phyloP scores from a whole-genome alignment of 192 early-diverging fungal genomes.

The Coemansia sp. region DNA sequence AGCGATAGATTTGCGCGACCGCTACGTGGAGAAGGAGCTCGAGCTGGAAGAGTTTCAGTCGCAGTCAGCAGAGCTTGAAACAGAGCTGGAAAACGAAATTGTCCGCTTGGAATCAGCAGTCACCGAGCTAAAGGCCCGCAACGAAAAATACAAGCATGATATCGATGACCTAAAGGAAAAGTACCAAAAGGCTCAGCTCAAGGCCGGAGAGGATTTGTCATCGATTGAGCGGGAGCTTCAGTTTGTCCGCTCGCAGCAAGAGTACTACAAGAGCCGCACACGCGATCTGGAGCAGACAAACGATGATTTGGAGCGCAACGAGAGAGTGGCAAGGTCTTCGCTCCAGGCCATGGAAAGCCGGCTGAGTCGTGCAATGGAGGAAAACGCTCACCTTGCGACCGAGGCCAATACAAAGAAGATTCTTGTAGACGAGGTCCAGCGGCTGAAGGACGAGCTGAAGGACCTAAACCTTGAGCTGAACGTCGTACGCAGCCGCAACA shows the following conservation, averaged over 20 bases:
- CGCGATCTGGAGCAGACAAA: slow-evolving; percentile 76
- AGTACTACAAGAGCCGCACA: slow-evolving; percentile 69
- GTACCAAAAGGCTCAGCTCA: slow-evolving; percentile 65
- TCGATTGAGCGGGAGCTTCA: slow-evolving; percentile 78
- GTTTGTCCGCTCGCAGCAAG: slow-evolving; percentile 65
- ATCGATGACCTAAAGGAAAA: slow-evolving; percentile 75
- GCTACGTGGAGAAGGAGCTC: slow-evolving; percentile 57
- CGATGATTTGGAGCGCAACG: slow-evolving; percentile 73
- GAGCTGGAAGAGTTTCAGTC: slow-evolving; percentile 66
- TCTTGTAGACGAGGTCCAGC: slow-evolving; percentile 70
- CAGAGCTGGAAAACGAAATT: slow-evolving; percentile 72
- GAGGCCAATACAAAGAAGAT: slow-evolving; percentile 69
- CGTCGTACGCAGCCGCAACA: slow-evolving; percentile 49
- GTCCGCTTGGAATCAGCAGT: slow-evolving; percentile 66
- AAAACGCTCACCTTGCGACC: slow-evolving; percentile 63
- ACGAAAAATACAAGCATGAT: slow-evolving; percentile 66
- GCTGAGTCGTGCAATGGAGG: slow-evolving; percentile 70
- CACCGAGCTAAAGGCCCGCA: slow-evolving; percentile 62
- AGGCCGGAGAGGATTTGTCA: slow-evolving; percentile 62
- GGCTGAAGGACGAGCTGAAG: slow-evolving; percentile 74
- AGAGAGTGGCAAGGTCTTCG: slow-evolving; percentile 67
- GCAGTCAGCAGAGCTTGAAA: slow-evolving; percentile 68
- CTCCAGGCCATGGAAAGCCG: slow-evolving; percentile 69
- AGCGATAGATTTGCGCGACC: slow-evolving; percentile 56
- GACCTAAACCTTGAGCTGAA: slow-evolving; percentile 59